Conservation (phyloP, 139 green algal genomes). For the Mesotaenium endlicherianum region DNA sequence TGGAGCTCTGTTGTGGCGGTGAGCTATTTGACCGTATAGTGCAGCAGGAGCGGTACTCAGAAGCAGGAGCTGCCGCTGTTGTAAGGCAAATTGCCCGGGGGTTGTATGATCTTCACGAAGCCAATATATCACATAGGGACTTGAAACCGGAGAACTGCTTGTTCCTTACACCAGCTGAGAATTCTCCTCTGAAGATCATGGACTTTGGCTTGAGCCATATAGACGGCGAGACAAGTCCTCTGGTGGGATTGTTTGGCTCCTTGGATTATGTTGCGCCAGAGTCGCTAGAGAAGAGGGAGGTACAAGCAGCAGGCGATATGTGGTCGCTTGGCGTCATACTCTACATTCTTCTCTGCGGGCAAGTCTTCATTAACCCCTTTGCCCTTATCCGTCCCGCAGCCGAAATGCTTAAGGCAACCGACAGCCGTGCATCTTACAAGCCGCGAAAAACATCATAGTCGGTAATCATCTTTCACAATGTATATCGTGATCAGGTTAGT, state of each 20-base stretch:
- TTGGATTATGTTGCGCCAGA: constrained; percentile 55
- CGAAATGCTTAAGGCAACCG: no score
- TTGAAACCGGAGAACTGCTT: constrained; percentile 95
- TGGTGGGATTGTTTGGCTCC: constrained; percentile 45
- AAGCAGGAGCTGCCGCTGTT: constrained; percentile 18
- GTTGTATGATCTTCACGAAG: constrained; percentile 39
- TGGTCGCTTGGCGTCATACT: constrained; percentile 95
- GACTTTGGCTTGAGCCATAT: constrained; percentile 82
- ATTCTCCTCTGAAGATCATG: constrained; percentile 82
- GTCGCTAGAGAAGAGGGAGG: constrained; percentile 50
- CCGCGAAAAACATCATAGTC: no score
- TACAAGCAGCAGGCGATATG: constrained; percentile 88
- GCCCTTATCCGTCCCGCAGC: no score
- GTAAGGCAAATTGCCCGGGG: constrained; percentile 43
- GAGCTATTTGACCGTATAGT: constrained; percentile 96
- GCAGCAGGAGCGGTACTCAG: constrained; percentile 48
- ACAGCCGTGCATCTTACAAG: no score
- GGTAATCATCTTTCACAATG: no score
- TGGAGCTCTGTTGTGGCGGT: constrained; percentile 87
- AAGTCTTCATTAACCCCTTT: neutral
- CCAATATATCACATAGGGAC: constrained; percentile 57
- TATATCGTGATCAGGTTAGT: no score
- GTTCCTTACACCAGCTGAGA: constrained; percentile 68
- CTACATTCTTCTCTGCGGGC: constrained; percentile 93
- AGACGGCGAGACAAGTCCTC: neutral